Conservation (phyloP, 441 rosid species). For the Euphorbia celastroides region DNA sequence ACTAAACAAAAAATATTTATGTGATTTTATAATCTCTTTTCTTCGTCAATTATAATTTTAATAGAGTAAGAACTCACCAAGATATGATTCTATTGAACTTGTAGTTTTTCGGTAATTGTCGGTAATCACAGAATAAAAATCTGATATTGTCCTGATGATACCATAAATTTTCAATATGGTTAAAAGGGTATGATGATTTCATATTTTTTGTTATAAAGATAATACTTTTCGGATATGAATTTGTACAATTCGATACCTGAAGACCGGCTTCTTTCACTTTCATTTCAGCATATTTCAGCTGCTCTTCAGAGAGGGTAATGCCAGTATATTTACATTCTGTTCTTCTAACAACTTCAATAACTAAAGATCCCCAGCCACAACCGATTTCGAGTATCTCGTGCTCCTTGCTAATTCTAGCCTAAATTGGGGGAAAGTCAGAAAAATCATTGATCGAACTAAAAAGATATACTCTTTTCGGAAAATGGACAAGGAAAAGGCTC, state of each 20-base stretch:
- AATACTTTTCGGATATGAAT: neutral
- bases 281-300: slow-evolving; percentile 55
- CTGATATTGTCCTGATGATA: slow-evolving; percentile 54
- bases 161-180: neutral
- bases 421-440: neutral
- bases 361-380: slow-evolving; percentile 90
- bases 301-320: slow-evolving; percentile 67
- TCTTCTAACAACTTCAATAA: slow-evolving; percentile 66
- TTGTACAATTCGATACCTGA: slow-evolving; percentile 36
- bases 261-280: slow-evolving; percentile 80
- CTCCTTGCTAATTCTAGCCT: slow-evolving; percentile 58
- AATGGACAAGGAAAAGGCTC: slow-evolving; percentile 8
- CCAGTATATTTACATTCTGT: slow-evolving; percentile 86
- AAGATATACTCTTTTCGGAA: neutral
- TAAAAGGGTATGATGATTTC: neutral
- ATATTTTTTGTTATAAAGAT: neutral
- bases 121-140: slow-evolving; percentile 65
- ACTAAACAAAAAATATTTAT: slow-evolving; percentile 26
- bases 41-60: neutral
- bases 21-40: neutral
- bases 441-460: neutral
- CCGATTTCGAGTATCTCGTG: slow-evolving; percentile 87
- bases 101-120: slow-evolving; percentile 38
- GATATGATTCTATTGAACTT: slow-evolving; percentile 76
- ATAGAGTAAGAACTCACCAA: slow-evolving; percentile 36